Evolutionary conservation across 805 yeast genomes (phyloP), one percentile per base, ranked within the genome.

Genomic region (Clavispora asparagi): DNA sequence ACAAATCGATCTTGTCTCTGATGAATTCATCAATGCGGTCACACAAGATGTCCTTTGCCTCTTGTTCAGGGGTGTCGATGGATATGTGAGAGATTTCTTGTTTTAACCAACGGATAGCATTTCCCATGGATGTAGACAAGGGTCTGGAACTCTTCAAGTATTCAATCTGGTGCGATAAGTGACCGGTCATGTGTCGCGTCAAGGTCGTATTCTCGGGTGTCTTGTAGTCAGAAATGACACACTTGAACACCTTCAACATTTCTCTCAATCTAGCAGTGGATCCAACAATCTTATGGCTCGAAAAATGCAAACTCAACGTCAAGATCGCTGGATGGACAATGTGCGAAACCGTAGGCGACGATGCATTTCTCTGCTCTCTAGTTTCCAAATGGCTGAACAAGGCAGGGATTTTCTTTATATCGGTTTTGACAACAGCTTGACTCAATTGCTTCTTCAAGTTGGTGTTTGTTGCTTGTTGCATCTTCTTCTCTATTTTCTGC

Each of bases 81-180:
- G 90, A 83, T 41, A 92, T 80, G 38, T 79, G 76, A 0, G 97
- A 82, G 45, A 94, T 92, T 63, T 87, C 92, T 70, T 92, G 98
- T 61, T 94, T 94, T 52, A 94, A 76, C 97, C 97, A 91, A 58
- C 99, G 81, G 54, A 94, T 94, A 2, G 97, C 92, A 69, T 91
- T 94, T 45, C 99, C 99, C 99, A 94, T 94, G 1, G 96, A 79
- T 2, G 91, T 87, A 46, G 94, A 82, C 41, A 94, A 74, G 1
- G 98, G 97, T 52, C 99, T 80, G 3, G 97, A 91, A 9, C 88
- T 81, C 58, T 88, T 92, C 56, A 94, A 72, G 55, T 86, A 88
- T 62, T 92, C 99, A 53, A 94, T 94, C 67, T 94, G 99, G 60
- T 86, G 88, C 10, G 95, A 83, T 48, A 94, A 73, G 63, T 90